These are phyloP conservation scores for Daldinia caldariorum DNA, from an alignment of 495 filamentous ascomycete genomes.

Conservation along the genomic window DNA sequence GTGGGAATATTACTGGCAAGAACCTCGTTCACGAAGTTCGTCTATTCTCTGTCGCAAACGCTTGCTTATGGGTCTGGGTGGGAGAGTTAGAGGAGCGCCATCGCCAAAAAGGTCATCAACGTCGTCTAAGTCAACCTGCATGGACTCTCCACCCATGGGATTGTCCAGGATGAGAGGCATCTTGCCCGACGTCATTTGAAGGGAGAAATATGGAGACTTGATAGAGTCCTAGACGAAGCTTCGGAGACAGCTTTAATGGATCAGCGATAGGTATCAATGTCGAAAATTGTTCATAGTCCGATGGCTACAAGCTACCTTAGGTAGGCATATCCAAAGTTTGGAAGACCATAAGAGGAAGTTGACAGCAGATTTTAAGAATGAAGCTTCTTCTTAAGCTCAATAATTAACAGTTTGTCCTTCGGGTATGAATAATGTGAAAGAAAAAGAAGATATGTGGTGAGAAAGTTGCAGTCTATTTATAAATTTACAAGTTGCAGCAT, in stretches of 20 bases:
- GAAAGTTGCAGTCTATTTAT: neutral
- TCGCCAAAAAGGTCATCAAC: slow-evolving; percentile 82
- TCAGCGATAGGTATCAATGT: neutral
- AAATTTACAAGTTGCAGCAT: neutral
- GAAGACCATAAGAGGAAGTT: neutral
- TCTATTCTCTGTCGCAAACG: slow-evolving; percentile 77
- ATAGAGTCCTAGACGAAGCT: neutral
- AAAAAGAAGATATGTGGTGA: neutral
- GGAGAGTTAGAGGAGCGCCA: slow-evolving; percentile 64
- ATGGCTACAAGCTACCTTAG: neutral
- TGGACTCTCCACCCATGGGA: slow-evolving; percentile 50
- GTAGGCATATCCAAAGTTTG: neutral
- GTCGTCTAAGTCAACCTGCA: slow-evolving; percentile 77
- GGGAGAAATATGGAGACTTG: neutral
- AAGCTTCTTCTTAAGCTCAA: neutral
- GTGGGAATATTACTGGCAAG: slow-evolving; percentile 73
- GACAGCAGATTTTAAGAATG: neutral
- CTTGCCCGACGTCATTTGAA: slow-evolving; percentile 45
- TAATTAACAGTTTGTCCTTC: neutral
- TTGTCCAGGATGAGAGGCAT: slow-evolving; percentile 53
- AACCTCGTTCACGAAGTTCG: slow-evolving; percentile 80
- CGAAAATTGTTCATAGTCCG: neutral
- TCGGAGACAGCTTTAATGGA: neutral
- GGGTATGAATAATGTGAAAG: neutral
- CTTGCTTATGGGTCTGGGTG: slow-evolving; percentile 65